These are phyloP conservation scores for Alternaria angustiovoidea DNA, from an alignment of 2,329 filamentous ascomycete genomes.

Conservation along the genomic window DNA sequence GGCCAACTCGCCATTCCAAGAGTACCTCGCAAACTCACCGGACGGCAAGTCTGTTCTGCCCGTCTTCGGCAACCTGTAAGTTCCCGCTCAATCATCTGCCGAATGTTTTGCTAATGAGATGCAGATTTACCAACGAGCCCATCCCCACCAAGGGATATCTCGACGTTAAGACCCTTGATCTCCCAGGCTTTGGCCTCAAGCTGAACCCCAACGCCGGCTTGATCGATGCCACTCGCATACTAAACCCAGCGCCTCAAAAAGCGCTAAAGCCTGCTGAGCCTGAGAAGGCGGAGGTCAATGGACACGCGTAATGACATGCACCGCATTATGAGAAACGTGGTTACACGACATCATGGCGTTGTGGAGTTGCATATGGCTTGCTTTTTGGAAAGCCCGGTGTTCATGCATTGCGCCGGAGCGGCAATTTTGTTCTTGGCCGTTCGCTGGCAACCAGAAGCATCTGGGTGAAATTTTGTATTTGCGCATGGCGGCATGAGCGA, in stretches of 20 bases:
- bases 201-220: constrained; percentile 83
- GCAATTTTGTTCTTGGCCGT: constrained; percentile 1
- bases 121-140: constrained; percentile 18
- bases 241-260: constrained; percentile 69
- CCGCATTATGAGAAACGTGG: constrained; percentile 17
- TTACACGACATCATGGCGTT: constrained; percentile 15
- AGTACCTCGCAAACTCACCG: constrained; percentile 92
- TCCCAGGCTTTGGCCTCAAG: constrained; percentile 89
- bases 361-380: constrained; percentile 13
- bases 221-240: constrained; percentile 75
- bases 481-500: not conserved
- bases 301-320: constrained; percentile 16
- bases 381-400: constrained; percentile 9
- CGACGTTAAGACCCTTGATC: constrained; percentile 80
- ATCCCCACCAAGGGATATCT: constrained; percentile 73
- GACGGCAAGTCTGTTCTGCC: constrained; percentile 90
- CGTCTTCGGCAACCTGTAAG: constrained; percentile 91
- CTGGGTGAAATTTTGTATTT: not conserved
- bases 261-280: constrained; percentile 46
- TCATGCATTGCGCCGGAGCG: constrained; percentile 13
- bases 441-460: not conserved
- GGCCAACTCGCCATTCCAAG: constrained; percentile 92
- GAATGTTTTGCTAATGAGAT: not conserved
- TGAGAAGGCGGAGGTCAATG: constrained; percentile 32
- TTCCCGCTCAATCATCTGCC: constrained; percentile 60